A percentile compares a stretch with the other conserved stretches of the same genome.
Conservation (phyloP, 371 early-diverging fungal species). For the Mortierella sp. region DNA sequence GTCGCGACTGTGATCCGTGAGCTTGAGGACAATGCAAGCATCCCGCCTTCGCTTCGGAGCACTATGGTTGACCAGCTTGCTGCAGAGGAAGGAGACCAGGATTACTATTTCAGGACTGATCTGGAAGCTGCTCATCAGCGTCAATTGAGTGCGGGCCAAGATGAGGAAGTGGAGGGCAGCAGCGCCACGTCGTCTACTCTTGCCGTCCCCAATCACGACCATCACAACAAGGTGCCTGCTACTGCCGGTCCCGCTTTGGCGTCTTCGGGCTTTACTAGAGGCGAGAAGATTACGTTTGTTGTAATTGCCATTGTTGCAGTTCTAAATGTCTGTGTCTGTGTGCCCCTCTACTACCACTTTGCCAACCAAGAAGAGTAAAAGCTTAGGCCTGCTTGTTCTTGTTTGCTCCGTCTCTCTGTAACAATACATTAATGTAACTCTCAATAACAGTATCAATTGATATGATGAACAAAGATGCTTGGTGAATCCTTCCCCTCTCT, state of each 20-base stretch:
- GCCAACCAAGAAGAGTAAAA: conserved; percentile 19
- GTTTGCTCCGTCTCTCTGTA: not conserved
- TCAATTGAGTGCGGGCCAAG: not conserved
- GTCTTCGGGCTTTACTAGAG: conserved; percentile 55
- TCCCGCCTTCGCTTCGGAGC: conserved; percentile 39
- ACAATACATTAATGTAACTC: not conserved
- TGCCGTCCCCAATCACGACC: not conserved
- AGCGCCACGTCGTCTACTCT: not conserved
- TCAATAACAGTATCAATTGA: not conserved
- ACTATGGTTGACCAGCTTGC: conserved; percentile 33
- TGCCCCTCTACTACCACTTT: conserved; percentile 57
- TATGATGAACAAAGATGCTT: not conserved
- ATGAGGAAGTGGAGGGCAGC: not conserved
- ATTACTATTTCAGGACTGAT: conserved; percentile 18
- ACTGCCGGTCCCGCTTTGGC: not conserved
- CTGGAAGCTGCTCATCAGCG: conserved; percentile 28
- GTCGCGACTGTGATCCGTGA: conserved; percentile 30
- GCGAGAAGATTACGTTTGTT: conserved; percentile 50
- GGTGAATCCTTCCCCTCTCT: not conserved
- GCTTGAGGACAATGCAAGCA: conserved; percentile 28
- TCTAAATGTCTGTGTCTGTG: conserved; percentile 49
- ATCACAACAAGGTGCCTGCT: not conserved
- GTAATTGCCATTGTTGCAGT: conserved; percentile 45
- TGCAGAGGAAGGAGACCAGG: conserved; percentile 26
- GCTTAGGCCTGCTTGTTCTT: not conserved